A percentile compares a stretch with the other conserved stretches of the same genome.
Conservation (phyloP, 2,329 filamentous ascomycete genomes). For the Emericellopsis atlantica region DNA sequence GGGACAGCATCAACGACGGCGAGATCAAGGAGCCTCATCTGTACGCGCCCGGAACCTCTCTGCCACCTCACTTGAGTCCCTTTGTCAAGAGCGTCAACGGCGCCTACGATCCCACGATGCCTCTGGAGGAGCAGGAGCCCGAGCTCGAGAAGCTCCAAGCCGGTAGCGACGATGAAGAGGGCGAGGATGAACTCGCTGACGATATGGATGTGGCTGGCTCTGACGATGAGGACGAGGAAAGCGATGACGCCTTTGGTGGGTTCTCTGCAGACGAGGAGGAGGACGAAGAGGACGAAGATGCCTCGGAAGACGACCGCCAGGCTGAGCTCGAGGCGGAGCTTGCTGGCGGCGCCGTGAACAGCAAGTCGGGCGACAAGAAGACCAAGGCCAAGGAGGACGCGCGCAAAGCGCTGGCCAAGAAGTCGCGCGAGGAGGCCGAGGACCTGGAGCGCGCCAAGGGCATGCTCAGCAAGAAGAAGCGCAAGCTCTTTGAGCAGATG, state of each 20-base stretch:
- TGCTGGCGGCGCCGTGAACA: slow-evolving; percentile 49
- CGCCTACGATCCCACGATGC: slow-evolving; percentile 80
- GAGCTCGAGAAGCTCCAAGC: slow-evolving; percentile 71
- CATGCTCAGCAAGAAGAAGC: slow-evolving; percentile 97
- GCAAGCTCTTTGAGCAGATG: slow-evolving; percentile 97
- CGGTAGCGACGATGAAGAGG: slow-evolving; percentile 41
- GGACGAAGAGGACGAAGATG: slow-evolving; percentile 29
- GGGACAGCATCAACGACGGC: slow-evolving; percentile 91
- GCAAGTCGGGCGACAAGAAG: slow-evolving; percentile 37
- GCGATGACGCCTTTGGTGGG: slow-evolving; percentile 36
- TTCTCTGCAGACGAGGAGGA: slow-evolving; percentile 33
- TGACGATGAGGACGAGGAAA: slow-evolving; percentile 32
- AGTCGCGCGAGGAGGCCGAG: slow-evolving; percentile 66
- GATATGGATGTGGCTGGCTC: slow-evolving; percentile 37
- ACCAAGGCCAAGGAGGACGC: slow-evolving; percentile 57
- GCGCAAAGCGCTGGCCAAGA: slow-evolving; percentile 55
- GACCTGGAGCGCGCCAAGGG: slow-evolving; percentile 89
- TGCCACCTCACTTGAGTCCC: slow-evolving; percentile 90
- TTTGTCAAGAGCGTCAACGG: slow-evolving; percentile 84
- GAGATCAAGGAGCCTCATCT: slow-evolving; percentile 76
- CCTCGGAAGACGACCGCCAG: slow-evolving; percentile 65
- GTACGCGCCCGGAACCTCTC: slow-evolving; percentile 78
- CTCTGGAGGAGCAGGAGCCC: slow-evolving; percentile 76
- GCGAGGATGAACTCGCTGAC: slow-evolving; percentile 30
- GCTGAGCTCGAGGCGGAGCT: slow-evolving; percentile 88